Conservation (phyloP, 129 eudicot species). For the Cynara cardunculus region DNA sequence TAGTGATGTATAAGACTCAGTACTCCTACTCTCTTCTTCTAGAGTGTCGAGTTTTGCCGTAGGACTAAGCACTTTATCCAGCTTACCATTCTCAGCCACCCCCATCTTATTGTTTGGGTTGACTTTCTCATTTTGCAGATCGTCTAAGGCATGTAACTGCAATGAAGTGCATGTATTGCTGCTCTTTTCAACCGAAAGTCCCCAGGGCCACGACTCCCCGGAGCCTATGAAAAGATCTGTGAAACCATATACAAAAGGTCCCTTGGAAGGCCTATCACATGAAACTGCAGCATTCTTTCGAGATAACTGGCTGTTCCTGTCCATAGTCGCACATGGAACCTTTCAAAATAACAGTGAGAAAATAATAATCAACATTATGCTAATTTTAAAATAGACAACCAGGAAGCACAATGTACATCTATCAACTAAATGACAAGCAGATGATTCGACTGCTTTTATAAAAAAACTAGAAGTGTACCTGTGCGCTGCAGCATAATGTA, state of each 20-base stretch:
- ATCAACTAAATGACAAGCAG: not conserved
- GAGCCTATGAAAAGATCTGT: slow-evolving; percentile 86
- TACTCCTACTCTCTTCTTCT: slow-evolving; percentile 56
- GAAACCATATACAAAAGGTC: slow-evolving; percentile 77
- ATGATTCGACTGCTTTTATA: not conserved
- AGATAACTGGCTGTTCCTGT: slow-evolving; percentile 29
- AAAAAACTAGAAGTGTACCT: not conserved
- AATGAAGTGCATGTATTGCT: slow-evolving; percentile 21
- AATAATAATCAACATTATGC: not conserved
- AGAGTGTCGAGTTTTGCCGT: slow-evolving; percentile 38
- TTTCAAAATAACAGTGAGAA: slow-evolving; percentile 7
- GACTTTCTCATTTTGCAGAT: slow-evolving; percentile 32
- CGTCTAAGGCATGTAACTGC: slow-evolving; percentile 24
- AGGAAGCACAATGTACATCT: not conserved
- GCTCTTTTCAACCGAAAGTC: slow-evolving; percentile 60
- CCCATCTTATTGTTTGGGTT: slow-evolving; percentile 41
- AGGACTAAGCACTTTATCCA: slow-evolving; percentile 18
- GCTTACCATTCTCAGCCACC: slow-evolving; percentile 34
- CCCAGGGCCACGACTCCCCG: slow-evolving; percentile 91
- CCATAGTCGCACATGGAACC: slow-evolving; percentile 37
- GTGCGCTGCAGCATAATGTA: not conserved
- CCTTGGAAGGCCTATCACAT: slow-evolving; percentile 41
- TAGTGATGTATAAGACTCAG: slow-evolving; percentile 39
- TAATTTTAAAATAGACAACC: not conserved
- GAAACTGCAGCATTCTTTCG: slow-evolving; percentile 34